phyloP scores from a whole-genome alignment of 768 basidiomycete species.

The Lactarius vividus region DNA sequence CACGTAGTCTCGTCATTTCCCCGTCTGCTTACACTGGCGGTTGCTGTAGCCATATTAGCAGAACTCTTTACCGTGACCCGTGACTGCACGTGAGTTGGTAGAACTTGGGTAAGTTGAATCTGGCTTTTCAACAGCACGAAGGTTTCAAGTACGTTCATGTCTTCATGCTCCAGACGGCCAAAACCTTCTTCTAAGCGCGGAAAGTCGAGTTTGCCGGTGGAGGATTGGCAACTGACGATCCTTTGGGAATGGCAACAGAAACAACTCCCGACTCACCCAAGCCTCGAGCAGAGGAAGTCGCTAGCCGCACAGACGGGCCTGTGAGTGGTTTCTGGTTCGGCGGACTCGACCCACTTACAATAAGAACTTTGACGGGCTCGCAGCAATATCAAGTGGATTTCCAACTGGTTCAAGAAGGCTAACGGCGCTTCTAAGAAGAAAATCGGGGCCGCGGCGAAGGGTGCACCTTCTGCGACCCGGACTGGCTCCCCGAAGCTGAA shows the following conservation, averaged over 20 bases:
- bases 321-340: slow-evolving; percentile 12
- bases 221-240: slow-evolving; percentile 24
- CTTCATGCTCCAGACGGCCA: not conserved
- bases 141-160: slow-evolving; percentile 1
- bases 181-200: not conserved
- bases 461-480: not conserved
- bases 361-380: not conserved
- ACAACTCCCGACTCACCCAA: slow-evolving; percentile 6
- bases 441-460: not conserved
- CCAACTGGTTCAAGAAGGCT: slow-evolving; percentile 21
- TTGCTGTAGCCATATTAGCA: slow-evolving; percentile 15
- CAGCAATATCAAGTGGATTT: slow-evolving; percentile 26
- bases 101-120: not conserved
- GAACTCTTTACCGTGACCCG: not conserved
- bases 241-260: slow-evolving; percentile 19
- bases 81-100: slow-evolving; percentile 9
- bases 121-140: not conserved
- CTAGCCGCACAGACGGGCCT: slow-evolving; percentile 23
- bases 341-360: not conserved
- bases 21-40: slow-evolving; percentile 4
- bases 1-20: slow-evolving; percentile 6
- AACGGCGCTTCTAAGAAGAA: slow-evolving; percentile 14
- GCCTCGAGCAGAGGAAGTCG: slow-evolving; percentile 17
- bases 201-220: not conserved
- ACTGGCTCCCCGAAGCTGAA: not conserved